Evolutionary conservation across 2,329 filamentous ascomycete species (phyloP).

Genomic region (Epichloe uncinata): DNA sequence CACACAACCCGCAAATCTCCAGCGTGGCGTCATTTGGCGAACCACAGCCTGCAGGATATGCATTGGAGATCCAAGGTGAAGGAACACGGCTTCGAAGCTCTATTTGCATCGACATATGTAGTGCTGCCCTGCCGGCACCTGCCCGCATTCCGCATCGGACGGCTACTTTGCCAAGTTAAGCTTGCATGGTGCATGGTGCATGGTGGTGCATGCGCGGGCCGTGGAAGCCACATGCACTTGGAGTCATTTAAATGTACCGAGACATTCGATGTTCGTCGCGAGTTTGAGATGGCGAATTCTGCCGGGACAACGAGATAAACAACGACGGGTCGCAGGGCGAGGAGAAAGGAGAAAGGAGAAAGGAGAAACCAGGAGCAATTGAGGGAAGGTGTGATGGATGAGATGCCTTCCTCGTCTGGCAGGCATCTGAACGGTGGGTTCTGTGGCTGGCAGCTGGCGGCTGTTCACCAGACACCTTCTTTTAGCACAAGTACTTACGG

Average conservation of each 20-base stretch:
- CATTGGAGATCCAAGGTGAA: neutral
- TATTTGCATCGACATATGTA: neutral
- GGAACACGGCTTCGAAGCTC: neutral
- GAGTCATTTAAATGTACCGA: neutral
- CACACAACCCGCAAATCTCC: conserved; percentile 6
- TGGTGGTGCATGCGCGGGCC: neutral
- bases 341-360: neutral
- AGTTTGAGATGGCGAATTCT: neutral
- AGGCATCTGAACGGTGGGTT: too few species aligned
- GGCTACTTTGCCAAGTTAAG: neutral
- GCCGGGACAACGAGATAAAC: neutral
- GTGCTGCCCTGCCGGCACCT: neutral
- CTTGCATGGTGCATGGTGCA: neutral
- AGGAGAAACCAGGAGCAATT: neutral
- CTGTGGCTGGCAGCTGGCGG: too few species aligned
- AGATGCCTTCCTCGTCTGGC: too few species aligned
- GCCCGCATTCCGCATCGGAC: neutral
- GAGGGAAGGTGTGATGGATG: too few species aligned
- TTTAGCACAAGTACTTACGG: too few species aligned
- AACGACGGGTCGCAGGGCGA: neutral
- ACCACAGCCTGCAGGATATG: conserved; percentile 1
- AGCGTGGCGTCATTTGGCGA: conserved; percentile 16
- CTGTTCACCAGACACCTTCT: too few species aligned
- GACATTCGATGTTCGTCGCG: too few species aligned
- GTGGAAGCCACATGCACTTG: neutral